Percentiles rank a stretch among this genome's conserved stretches.
phyloP scores from a whole-genome alignment of 345 rosid genomes.

The Capsella bursapastoris region DNA sequence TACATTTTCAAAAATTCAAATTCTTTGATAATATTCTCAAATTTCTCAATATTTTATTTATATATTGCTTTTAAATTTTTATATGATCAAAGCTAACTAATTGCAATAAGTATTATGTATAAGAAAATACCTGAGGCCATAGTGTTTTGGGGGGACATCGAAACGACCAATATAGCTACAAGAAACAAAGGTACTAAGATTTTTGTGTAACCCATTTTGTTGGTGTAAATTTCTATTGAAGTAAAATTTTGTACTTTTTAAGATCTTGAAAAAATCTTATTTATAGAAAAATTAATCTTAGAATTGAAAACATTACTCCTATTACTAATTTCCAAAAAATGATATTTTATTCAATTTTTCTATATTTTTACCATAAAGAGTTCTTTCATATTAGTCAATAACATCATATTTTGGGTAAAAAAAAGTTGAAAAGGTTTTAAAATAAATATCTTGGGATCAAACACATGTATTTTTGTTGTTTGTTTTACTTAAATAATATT shows the following conservation, averaged over 20 bases:
- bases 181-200: not conserved
- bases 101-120: not conserved
- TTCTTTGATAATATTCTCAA: no score
- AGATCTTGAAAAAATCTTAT: not conserved
- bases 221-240: not conserved
- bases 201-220: constrained; percentile 4
- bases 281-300: not conserved
- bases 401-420: not conserved
- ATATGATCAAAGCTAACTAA: not conserved
- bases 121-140: not conserved
- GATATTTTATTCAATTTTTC: no score
- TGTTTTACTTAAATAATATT: no score
- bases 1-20: no score
- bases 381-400: not conserved
- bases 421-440: no score
- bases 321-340: no score
- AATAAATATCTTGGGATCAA: not conserved
- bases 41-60: no score
- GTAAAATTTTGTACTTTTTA: not conserved
- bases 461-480: no score
- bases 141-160: not conserved
- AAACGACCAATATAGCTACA: not conserved
- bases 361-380: not conserved
- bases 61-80: no score
- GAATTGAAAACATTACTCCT: not conserved